Evolutionary conservation across 2,329 filamentous ascomycete species (phyloP).

Genomic region (Drechslerella dactyloides): DNA sequence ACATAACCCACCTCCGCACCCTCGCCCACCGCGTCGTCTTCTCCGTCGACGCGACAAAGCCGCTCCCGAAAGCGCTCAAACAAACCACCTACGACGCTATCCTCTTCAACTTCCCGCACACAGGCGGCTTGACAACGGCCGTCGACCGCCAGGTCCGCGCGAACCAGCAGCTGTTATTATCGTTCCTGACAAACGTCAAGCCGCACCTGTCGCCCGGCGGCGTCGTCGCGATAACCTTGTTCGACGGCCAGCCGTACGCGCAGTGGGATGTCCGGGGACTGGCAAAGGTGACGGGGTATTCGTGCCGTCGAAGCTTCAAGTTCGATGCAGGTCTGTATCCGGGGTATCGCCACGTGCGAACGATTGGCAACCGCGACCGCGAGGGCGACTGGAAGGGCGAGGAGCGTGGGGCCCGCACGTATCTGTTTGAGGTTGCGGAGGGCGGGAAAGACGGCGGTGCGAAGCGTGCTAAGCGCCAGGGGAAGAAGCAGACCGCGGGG

Average conservation of each 20-base stretch:
- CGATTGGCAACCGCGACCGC: conserved; percentile 48
- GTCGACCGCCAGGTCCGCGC: conserved; percentile 91
- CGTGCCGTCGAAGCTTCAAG: conserved; percentile 72
- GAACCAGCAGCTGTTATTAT: conserved; percentile 67
- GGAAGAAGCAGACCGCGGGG: neutral
- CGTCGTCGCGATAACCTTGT: conserved; percentile 74
- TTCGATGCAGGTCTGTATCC: conserved; percentile 74
- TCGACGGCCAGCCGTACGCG: conserved; percentile 92
- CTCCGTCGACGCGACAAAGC: conserved; percentile 56
- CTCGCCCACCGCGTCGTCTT: conserved; percentile 33
- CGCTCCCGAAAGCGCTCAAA: conserved; percentile 56
- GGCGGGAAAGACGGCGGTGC: conserved; percentile 34
- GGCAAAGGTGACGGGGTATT: conserved; percentile 77
- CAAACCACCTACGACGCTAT: conserved; percentile 71
- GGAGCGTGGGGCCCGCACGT: conserved; percentile 52
- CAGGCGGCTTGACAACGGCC: conserved; percentile 88
- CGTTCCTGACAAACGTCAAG: conserved; percentile 25
- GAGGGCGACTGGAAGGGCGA: conserved; percentile 55
- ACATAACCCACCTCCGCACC: conserved; percentile 9
- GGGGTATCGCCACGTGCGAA: conserved; percentile 68
- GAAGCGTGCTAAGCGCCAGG: neutral
- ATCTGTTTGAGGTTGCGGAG: conserved; percentile 52
- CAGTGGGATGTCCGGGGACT: conserved; percentile 80
- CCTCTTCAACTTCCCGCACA: conserved; percentile 96
- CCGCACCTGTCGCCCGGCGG: conserved; percentile 40